A percentile compares a stretch with the other conserved stretches of the same genome.
phyloP scores from a whole-genome alignment of 306 rosid species.

The Malus sieversii region DNA sequence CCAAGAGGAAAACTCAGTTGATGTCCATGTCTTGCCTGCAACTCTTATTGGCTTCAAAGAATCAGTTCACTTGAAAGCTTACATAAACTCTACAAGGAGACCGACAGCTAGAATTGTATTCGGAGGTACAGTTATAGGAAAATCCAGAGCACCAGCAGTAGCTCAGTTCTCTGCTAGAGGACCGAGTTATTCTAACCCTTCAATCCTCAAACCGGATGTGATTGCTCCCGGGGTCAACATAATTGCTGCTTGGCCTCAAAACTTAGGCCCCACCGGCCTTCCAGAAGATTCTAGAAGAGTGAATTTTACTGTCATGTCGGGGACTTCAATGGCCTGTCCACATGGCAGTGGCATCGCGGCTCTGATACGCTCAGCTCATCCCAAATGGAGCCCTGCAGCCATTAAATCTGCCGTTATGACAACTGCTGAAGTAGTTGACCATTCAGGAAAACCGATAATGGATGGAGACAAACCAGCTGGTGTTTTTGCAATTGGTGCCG shows the following conservation, averaged over 20 bases:
- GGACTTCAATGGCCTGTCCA: constrained; percentile 95
- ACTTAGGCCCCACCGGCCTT: constrained; percentile 78
- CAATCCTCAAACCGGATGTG: constrained; percentile 89
- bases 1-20: constrained; percentile 81
- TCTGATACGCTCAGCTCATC: constrained; percentile 65
- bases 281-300: constrained; percentile 75
- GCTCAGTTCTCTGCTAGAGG: constrained; percentile 89
- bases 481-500: constrained; percentile 64
- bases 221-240: constrained; percentile 96
- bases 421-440: constrained; percentile 58
- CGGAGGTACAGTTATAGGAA: constrained; percentile 71
- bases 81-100: constrained; percentile 54
- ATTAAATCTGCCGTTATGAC: constrained; percentile 81
- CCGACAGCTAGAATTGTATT: constrained; percentile 60
- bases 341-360: constrained; percentile 88
- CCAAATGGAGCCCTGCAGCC: constrained; percentile 76
- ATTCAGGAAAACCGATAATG: constrained; percentile 58
- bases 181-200: constrained; percentile 73
- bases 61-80: constrained; percentile 50
- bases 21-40: constrained; percentile 91
- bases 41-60: constrained; percentile 79
- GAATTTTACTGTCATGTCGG: constrained; percentile 85
- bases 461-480: constrained; percentile 62
- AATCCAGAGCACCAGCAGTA: constrained; percentile 66
- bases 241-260: constrained; percentile 98